A percentile compares a stretch with the other conserved stretches of the same genome.
These are phyloP conservation scores for Urochloa ruziziensis DNA, from an alignment of 176 grass and related monocot genomes.

Conservation along the genomic window DNA sequence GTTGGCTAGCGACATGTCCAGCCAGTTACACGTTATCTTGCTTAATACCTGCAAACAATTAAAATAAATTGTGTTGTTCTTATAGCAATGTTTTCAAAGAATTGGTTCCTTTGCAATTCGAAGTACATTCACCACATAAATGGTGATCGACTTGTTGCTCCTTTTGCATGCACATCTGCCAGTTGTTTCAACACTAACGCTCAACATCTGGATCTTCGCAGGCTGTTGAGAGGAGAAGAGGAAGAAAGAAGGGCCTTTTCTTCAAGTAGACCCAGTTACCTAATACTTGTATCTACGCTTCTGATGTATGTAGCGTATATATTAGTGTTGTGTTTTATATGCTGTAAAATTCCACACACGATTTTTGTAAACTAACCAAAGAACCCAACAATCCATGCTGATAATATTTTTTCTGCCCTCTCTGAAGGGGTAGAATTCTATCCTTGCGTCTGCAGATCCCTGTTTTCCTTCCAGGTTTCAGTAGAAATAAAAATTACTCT, in stretches of 20 bases:
- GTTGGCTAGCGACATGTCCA: neutral
- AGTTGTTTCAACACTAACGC: neutral
- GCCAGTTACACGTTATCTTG: neutral
- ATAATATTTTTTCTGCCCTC: neutral
- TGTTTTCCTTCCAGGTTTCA: neutral
- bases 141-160: neutral
- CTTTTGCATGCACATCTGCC: neutral
- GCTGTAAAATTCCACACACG: constrained; percentile 7
- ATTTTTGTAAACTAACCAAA: constrained; percentile 19
- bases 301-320: constrained; percentile 1
- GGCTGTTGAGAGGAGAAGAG: constrained; percentile 86
- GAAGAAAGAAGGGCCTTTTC: constrained; percentile 69
- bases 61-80: constrained; percentile 2
- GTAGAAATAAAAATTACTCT: neutral
- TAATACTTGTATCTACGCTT: constrained; percentile 8
- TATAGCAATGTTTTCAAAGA: neutral
- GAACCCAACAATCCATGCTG: neutral
- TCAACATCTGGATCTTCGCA: constrained; percentile 28
- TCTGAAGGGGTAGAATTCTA: neutral
- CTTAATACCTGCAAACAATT: neutral
- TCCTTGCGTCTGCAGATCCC: neutral
- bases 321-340: constrained; percentile 1
- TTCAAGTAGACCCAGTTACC: constrained; percentile 66
- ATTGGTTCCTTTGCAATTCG: neutral
- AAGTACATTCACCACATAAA: neutral